These are phyloP conservation scores for Vinca minor DNA, from an alignment of 257 asterid genomes.

Conservation along the genomic window DNA sequence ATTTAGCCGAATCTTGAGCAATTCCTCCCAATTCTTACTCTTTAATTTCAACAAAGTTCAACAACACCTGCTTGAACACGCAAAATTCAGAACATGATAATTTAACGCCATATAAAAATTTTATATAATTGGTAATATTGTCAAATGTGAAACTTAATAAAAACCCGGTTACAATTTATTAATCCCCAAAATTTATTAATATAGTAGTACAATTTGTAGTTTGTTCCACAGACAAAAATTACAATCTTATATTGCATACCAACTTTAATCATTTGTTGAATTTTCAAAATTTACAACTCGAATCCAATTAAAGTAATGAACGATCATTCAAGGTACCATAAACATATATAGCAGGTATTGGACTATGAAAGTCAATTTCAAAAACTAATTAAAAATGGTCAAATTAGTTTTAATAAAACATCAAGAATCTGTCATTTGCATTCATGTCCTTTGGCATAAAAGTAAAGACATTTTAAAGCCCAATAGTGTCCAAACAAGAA, in stretches of 20 bases:
- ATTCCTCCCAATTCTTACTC: constrained; percentile 16
- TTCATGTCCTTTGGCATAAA: not conserved
- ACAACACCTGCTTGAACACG: constrained; percentile 28
- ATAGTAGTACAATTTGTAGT: too few species aligned
- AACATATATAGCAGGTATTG: not conserved
- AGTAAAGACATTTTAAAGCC: not conserved
- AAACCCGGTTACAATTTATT: too few species aligned
- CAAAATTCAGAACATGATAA: not conserved
- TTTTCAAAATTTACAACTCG: not conserved
- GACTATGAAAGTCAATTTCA: not conserved
- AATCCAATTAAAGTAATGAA: not conserved
- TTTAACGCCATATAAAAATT: too few species aligned
- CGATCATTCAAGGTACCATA: not conserved
- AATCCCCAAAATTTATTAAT: too few species aligned
- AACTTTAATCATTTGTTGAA: not conserved
- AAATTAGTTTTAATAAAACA: constrained; percentile 4
- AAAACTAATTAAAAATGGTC: not conserved
- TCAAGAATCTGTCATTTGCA: constrained; percentile 6
- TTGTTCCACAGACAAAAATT: too few species aligned
- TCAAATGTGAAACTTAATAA: too few species aligned
- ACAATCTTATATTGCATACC: too few species aligned
- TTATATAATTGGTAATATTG: too few species aligned
- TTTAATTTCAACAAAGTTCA: constrained; percentile 40
- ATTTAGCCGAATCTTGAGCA: constrained; percentile 5
- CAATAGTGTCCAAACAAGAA: not conserved